Conservation (phyloP, 2,329 filamentous ascomycete species). For the Fusarium sp. region DNA sequence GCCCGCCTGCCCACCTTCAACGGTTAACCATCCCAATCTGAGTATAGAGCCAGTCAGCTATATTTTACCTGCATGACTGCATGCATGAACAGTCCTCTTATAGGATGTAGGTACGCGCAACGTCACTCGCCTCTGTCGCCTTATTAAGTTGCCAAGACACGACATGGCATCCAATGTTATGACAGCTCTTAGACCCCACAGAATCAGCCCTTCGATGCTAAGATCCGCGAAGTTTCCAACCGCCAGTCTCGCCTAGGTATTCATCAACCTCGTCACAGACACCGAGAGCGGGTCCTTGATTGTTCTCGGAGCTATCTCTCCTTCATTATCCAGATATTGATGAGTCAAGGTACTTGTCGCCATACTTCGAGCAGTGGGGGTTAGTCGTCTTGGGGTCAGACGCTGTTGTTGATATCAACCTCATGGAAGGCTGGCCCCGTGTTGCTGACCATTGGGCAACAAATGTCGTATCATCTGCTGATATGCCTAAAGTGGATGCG, state of each 20-base stretch:
- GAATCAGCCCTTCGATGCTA: not conserved
- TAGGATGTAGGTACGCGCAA: not conserved
- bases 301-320: constrained; percentile 5
- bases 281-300: not conserved
- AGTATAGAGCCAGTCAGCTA: not conserved
- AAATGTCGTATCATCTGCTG: not conserved
- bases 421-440: not conserved
- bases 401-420: not conserved
- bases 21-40: constrained; percentile 1
- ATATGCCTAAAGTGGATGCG: not conserved
- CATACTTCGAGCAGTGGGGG: constrained; percentile 6
- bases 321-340: not conserved
- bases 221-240: not conserved
- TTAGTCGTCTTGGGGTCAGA: not conserved
- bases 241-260: not conserved
- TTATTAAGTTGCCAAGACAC: not conserved
- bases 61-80: not conserved
- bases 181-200: not conserved
- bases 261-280: not conserved
- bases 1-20: not conserved
- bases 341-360: not conserved
- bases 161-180: not conserved
- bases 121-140: not conserved
- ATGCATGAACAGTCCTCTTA: constrained; percentile 1
- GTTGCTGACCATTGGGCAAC: constrained; percentile 9